These are phyloP conservation scores for Aspergillus luchuensis DNA, from an alignment of 2,329 filamentous ascomycete genomes.

Conservation along the genomic window DNA sequence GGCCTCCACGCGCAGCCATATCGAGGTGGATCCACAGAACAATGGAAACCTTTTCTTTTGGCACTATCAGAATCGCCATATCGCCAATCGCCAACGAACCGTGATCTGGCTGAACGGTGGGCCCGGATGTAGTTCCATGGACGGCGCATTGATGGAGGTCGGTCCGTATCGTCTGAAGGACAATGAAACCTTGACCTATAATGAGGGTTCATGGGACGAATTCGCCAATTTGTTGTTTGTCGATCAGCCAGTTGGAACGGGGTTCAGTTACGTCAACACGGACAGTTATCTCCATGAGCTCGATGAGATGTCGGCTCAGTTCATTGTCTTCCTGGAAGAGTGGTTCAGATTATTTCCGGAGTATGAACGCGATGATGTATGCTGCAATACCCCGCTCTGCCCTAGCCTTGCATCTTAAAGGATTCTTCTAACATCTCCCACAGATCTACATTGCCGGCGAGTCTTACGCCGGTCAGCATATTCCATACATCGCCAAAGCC, in stretches of 20 bases:
- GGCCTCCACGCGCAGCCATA: conserved; percentile 63
- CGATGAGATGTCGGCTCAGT: conserved; percentile 84
- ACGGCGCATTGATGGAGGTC: conserved; percentile 94
- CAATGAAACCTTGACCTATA: conserved; percentile 70
- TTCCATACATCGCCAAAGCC: conserved; percentile 91
- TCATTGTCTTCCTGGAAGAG: conserved; percentile 85
- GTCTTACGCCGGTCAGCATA: conserved; percentile 95
- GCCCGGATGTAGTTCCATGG: conserved; percentile 95
- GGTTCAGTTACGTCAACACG: conserved; percentile 92
- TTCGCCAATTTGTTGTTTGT: conserved; percentile 97
- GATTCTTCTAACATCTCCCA: conserved; percentile 12
- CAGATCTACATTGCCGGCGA: conserved; percentile 94
- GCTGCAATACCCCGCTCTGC: conserved; percentile 40
- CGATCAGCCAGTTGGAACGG: conserved; percentile 94
- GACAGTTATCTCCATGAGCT: conserved; percentile 84
- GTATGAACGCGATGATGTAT: conserved; percentile 86
- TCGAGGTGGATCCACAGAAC: conserved; percentile 80
- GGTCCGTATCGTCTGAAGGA: conserved; percentile 87
- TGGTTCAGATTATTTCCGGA: conserved; percentile 91
- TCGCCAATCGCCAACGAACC: conserved; percentile 85
- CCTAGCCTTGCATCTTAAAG: not conserved
- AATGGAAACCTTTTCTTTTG: conserved; percentile 98
- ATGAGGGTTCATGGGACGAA: conserved; percentile 97
- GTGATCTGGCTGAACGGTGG: conserved; percentile 98
- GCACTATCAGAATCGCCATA: conserved; percentile 95